Evolutionary conservation across 768 basidiomycete species (phyloP), one percentile per base, ranked within the genome.

Genomic region (Termitomyces sp.): DNA sequence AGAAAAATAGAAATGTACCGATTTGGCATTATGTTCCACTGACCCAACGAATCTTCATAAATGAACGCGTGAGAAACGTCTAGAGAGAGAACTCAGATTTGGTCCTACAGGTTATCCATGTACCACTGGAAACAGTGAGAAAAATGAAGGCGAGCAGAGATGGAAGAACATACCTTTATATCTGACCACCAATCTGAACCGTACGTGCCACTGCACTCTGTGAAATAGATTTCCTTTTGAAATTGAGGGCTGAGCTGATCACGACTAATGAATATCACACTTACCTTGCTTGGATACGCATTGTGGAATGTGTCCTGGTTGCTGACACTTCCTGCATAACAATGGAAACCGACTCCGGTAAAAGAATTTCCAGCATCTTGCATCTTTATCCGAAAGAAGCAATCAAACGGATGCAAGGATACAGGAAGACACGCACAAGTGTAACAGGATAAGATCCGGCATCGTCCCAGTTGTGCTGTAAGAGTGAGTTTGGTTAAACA

Each of bases 141-240:
- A 52, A n/a, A 38, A 23, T 13, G 7, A 27, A 39, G n/a, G 25
- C 6, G 23, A 35, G 16, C 1, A 6, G 38, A 13, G 35, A 6
- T 3, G 7, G 1, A 12, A 18, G 27, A 48, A 39, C 58, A 39
- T 68, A 83, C 87, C 77, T 90, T 90, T 68, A 90, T 84, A 60
- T 90, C 87, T 45, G 71, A 73, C 89, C 89, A 91, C 88, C 88
- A 91, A 63, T 89, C 85, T 9, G 79, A 78, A 13, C 86, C 84
- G 52, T 79, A 67, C 0, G 77, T 82, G 6, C 89, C 88, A 1
- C 81, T 68, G 62, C 89, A 90, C 66, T 91, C 88, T 0, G 80
- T 78, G 56, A 80, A 77, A 53, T 76, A 79, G 16, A 80, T 73
- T 59, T 70, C 78, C 73, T 77, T 42, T 42, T 31, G 12, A 22